phyloP scores from a whole-genome alignment of 306 rosid genomes.

The Lathyrus tuberosus region DNA sequence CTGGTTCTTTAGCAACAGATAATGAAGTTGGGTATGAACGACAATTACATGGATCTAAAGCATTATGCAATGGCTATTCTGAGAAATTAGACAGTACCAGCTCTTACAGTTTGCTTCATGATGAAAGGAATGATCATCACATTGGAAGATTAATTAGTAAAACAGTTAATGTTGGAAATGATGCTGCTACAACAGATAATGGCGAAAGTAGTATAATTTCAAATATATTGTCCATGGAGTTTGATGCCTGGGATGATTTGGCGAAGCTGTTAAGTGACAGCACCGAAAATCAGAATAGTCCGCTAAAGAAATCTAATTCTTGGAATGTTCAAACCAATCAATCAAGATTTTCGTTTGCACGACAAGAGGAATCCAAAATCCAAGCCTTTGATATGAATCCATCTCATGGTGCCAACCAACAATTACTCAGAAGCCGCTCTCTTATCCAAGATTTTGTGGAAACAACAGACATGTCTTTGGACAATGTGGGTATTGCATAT shows the following conservation, averaged over 20 bases:
- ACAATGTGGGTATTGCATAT: slow-evolving; percentile 55
- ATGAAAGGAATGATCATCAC: slow-evolving; percentile 51
- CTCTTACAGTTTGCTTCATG: slow-evolving; percentile 54
- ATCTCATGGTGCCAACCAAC: slow-evolving; percentile 51
- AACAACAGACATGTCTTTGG: slow-evolving; percentile 54
- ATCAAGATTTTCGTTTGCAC: slow-evolving; percentile 89
- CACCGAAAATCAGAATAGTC: slow-evolving; percentile 50
- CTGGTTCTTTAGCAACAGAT: slow-evolving; percentile 48
- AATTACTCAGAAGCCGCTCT: slow-evolving; percentile 49
- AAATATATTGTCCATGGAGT: slow-evolving; percentile 83
- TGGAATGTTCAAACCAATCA: slow-evolving; percentile 76
- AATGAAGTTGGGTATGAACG: slow-evolving; percentile 48
- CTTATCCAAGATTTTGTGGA: slow-evolving; percentile 56
- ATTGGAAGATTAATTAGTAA: slow-evolving; percentile 53
- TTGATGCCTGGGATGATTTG: slow-evolving; percentile 72
- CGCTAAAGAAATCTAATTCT: slow-evolving; percentile 57
- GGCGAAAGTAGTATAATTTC: slow-evolving; percentile 93
- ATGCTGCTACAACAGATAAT: slow-evolving; percentile 55
- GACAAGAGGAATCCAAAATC: slow-evolving; percentile 70
- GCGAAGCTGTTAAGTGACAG: slow-evolving; percentile 66
- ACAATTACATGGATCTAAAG: slow-evolving; percentile 45
- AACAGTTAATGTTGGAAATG: slow-evolving; percentile 46
- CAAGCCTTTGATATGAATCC: slow-evolving; percentile 56
- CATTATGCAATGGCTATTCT: slow-evolving; percentile 55
- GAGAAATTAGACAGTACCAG: slow-evolving; percentile 49